These are phyloP conservation scores for Monosporascus sp. DNA, from an alignment of 2,329 filamentous ascomycete species.

Conservation along the genomic window DNA sequence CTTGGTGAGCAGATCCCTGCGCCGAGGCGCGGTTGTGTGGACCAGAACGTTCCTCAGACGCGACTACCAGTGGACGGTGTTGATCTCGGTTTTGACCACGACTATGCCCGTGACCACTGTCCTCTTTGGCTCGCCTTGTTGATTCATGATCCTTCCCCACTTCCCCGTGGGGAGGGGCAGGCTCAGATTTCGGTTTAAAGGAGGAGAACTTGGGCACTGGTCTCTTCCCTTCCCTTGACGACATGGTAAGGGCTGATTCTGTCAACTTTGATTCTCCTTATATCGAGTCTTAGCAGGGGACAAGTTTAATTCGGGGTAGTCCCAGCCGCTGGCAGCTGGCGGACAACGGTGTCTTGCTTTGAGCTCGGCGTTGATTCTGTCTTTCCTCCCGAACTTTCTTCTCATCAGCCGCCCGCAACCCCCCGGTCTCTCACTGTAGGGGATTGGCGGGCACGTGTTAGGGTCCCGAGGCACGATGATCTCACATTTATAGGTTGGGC, in stretches of 20 bases:
- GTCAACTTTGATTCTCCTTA: not conserved
- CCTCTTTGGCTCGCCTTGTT: conserved; percentile 3
- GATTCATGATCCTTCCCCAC: conserved; percentile 9
- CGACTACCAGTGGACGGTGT: conserved; percentile 2
- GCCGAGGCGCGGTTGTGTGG: conserved; percentile 2
- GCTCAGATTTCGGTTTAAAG: conserved; percentile 52
- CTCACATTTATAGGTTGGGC: not conserved
- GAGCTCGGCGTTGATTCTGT: not conserved
- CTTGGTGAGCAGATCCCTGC: conserved; percentile 5
- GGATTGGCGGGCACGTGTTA: not conserved
- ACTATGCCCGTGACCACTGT: not conserved
- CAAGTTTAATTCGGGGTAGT: not conserved
- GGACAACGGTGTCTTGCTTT: not conserved
- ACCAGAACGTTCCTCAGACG: conserved; percentile 2
- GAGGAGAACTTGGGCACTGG: conserved; percentile 67
- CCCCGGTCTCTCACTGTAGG: no score
- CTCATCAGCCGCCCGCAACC: no score
- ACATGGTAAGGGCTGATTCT: conserved; percentile 11
- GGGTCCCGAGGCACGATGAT: not conserved
- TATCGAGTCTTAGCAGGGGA: no score
- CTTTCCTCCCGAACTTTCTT: no score
- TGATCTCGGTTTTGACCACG: not conserved
- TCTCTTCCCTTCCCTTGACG: conserved; percentile 16
- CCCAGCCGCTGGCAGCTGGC: not conserved
- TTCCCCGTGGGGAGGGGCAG: conserved; percentile 7